These are phyloP conservation scores for Eucalyptus urophylla DNA, from an alignment of 345 rosid species.

Conservation along the genomic window DNA sequence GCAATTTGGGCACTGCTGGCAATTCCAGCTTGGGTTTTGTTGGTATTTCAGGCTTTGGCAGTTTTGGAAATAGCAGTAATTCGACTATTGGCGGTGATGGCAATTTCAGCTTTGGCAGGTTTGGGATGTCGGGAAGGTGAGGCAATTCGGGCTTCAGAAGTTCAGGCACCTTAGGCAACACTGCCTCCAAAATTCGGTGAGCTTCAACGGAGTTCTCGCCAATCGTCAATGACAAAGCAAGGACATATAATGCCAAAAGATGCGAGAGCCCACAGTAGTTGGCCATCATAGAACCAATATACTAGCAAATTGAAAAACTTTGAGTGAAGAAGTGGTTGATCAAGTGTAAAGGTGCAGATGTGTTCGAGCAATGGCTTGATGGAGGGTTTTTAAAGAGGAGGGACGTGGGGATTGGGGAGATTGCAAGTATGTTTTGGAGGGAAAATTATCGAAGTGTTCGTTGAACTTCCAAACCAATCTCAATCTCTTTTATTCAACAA, in stretches of 20 bases:
- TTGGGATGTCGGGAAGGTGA: background rate
- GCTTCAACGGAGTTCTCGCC: background rate
- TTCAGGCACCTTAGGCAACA: background rate
- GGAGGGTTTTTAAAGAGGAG: background rate
- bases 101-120: background rate
- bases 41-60: no score
- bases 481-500: no score
- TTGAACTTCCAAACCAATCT: background rate
- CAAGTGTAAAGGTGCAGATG: background rate
- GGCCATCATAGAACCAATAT: background rate
- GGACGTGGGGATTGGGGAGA: background rate
- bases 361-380: background rate
- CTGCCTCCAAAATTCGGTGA: background rate
- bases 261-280: background rate
- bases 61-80: background rate
- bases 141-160: background rate
- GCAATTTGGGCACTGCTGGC: background rate
- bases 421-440: background rate
- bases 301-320: background rate
- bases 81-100: background rate
- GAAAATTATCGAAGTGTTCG: background rate
- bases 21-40: no score
- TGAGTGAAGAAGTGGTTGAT: background rate
- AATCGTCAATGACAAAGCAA: background rate
- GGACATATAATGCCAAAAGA: background rate